Evolutionary conservation across 495 filamentous ascomycete genomes (phyloP).

Genomic region (Aspergillus mulundensis): DNA sequence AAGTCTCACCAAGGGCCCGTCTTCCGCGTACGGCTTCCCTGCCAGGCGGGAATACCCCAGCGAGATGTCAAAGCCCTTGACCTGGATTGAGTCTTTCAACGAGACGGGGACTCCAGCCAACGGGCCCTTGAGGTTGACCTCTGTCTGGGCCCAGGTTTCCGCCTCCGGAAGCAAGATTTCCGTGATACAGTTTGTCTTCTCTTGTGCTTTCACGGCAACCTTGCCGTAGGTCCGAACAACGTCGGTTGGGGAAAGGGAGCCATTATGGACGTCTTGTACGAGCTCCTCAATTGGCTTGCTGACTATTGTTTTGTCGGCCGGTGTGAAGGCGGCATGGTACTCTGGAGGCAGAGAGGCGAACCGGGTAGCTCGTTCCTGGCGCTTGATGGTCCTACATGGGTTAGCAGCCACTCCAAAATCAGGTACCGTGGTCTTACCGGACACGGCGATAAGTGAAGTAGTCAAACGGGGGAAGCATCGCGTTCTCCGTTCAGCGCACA

Average conservation of each 20-base stretch:
- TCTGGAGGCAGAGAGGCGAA: constrained; percentile 60
- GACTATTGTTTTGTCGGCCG: constrained; percentile 60
- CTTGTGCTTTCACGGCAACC: constrained; percentile 77
- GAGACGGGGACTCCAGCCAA: constrained; percentile 87
- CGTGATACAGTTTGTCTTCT: constrained; percentile 86
- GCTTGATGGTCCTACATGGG: constrained; percentile 67
- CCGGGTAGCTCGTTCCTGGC: constrained; percentile 62
- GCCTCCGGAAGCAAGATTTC: constrained; percentile 82
- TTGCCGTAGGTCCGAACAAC: constrained; percentile 89
- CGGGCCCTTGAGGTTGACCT: constrained; percentile 75
- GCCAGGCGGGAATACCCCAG: constrained; percentile 77
- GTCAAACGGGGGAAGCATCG: constrained; percentile 54
- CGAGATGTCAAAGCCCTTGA: constrained; percentile 81
- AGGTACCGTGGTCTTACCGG: constrained; percentile 41
- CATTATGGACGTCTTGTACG: constrained; percentile 70
- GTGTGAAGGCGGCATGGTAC: constrained; percentile 63
- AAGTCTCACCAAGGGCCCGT: constrained; percentile 72
- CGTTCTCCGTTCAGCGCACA: neutral
- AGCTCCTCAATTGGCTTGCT: constrained; percentile 71
- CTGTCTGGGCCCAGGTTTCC: constrained; percentile 66
- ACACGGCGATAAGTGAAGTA: constrained; percentile 53
- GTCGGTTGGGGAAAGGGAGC: constrained; percentile 60
- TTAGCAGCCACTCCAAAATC: neutral
- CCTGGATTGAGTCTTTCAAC: constrained; percentile 81
- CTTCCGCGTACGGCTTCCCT: constrained; percentile 57